These are phyloP conservation scores for Eragrostis tef DNA, from an alignment of 202 grass and related monocot species.

Conservation along the genomic window DNA sequence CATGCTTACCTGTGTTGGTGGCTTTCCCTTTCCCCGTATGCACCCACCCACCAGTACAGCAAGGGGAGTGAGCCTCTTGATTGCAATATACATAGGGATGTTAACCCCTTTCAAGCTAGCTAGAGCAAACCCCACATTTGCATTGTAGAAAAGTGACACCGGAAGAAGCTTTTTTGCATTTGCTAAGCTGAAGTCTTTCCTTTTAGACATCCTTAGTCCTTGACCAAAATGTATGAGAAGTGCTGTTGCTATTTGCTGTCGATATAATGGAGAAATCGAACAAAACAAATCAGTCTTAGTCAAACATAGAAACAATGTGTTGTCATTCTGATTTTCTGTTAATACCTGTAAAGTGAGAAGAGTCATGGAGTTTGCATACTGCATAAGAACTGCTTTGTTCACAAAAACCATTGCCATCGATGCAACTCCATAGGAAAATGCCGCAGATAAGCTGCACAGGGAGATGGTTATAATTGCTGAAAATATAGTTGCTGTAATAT, in stretches of 20 bases:
- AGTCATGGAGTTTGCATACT: constrained; percentile 92
- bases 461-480: constrained; percentile 27
- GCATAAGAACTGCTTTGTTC: constrained; percentile 93
- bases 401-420: constrained; percentile 98
- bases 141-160: constrained; percentile 88
- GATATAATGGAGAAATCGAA: constrained; percentile 22
- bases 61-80: constrained; percentile 95
- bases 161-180: constrained; percentile 93
- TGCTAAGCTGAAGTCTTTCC: constrained; percentile 67
- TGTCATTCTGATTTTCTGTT: background rate
- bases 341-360: constrained; percentile 90
- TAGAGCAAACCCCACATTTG: constrained; percentile 92
- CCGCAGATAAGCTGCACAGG: constrained; percentile 65
- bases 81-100: constrained; percentile 98
- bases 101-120: constrained; percentile 97
- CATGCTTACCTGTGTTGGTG: constrained; percentile 63
- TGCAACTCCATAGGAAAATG: constrained; percentile 85
- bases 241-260: constrained; percentile 81
- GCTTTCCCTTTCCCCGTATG: constrained; percentile 78
- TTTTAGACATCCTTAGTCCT: constrained; percentile 63
- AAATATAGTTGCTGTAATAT: background rate
- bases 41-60: constrained; percentile 74
- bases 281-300: constrained; percentile 3
- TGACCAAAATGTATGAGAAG: constrained; percentile 84
- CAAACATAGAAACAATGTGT: constrained; percentile 1